These are phyloP conservation scores for Chrysosporium queenslandicum DNA, from an alignment of 2,329 filamentous ascomycete genomes.

Conservation along the genomic window DNA sequence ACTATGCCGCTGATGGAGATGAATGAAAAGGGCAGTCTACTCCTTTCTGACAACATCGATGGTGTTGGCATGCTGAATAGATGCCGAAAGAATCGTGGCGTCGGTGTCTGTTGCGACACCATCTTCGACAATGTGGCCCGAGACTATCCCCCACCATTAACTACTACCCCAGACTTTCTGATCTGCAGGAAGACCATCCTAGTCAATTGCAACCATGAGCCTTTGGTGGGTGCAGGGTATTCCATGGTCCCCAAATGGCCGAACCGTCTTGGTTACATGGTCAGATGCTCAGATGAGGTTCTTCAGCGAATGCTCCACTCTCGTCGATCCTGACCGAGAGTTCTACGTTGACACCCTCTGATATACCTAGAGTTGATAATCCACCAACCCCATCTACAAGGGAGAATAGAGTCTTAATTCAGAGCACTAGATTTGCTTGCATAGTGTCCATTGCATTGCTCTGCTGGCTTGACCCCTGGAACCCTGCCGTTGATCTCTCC, in stretches of 20 bases:
- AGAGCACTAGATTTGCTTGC: no score
- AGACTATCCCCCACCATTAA: not conserved
- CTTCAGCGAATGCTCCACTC: not conserved
- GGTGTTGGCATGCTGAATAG: not conserved
- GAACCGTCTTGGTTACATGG: not conserved
- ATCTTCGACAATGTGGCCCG: not conserved
- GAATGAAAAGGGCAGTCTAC: not conserved
- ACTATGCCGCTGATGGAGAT: not conserved
- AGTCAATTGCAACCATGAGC: slow-evolving; percentile 5
- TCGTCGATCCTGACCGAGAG: not conserved
- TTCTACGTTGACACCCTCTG: not conserved
- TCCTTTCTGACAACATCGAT: no score
- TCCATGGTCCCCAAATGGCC: not conserved
- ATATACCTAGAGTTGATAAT: not conserved
- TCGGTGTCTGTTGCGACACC: not conserved
- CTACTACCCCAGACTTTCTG: slow-evolving; percentile 2
- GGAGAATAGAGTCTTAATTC: no score
- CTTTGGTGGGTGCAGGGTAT: not conserved
- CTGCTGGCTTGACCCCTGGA: not conserved
- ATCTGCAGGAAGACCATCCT: slow-evolving; percentile 1
- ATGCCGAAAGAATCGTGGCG: not conserved
- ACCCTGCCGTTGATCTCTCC: not conserved
- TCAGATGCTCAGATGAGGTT: not conserved
- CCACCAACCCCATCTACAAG: no score
- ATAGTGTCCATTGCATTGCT: no score